phyloP scores from a whole-genome alignment of 2,329 filamentous ascomycete genomes.

The Pseudophaeomoniella oleicola region DNA sequence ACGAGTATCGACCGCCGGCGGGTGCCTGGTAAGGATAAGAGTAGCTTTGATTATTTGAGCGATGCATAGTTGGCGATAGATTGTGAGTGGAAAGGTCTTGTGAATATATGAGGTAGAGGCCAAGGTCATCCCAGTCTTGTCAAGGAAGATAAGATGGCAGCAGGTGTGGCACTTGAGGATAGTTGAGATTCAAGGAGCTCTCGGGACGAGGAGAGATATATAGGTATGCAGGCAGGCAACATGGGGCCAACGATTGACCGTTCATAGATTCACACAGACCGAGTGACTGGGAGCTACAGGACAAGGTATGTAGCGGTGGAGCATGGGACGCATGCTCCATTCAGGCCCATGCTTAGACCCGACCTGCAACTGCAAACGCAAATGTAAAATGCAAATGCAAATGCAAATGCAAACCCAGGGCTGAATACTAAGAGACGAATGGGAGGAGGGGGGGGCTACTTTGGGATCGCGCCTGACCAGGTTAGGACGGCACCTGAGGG shows the following conservation, averaged over 20 bases:
- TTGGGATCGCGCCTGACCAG: background rate
- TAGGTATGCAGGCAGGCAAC: background rate
- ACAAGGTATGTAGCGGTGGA: too few species aligned
- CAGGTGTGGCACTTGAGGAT: background rate
- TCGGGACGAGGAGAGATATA: background rate
- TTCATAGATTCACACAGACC: too few species aligned
- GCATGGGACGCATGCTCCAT: background rate
- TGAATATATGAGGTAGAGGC: too few species aligned
- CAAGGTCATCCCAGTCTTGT: too few species aligned
- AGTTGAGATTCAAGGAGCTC: background rate
- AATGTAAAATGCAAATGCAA: background rate
- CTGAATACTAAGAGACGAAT: background rate
- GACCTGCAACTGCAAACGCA: background rate
- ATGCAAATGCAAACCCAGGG: background rate
- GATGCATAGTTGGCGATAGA: too few species aligned
- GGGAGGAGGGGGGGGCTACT: too few species aligned
- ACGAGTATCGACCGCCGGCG: conserved; percentile 11
- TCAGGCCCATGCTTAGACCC: background rate
- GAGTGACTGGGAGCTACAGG: too few species aligned
- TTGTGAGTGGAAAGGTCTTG: too few species aligned
- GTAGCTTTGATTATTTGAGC: conserved; percentile 10
- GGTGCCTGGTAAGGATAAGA: conserved; percentile 10
- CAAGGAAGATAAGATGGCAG: too few species aligned
- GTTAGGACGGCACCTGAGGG: background rate
- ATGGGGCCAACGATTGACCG: background rate